Base-by-base conservation (phyloP, 345 rosid species). In the Reutealis trisperma region DNA sequence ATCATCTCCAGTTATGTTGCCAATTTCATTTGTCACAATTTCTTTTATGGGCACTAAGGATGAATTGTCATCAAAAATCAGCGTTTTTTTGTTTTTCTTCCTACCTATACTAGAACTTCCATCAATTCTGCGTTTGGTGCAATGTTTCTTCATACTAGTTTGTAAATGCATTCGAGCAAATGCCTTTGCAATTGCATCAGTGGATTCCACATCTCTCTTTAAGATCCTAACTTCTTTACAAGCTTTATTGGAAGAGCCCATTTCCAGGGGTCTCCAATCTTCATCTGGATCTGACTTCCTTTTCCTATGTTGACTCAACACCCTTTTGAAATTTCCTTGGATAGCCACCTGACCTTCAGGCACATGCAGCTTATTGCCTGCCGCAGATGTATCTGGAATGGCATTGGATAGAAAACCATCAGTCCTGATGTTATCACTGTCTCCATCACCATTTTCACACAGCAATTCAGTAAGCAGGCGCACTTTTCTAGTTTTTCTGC, bases 391-490 rank as follows among this genome's bases (percentile, higher is more conserved):
- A 71, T 80, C 82, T 25, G 82, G 79, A 72, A 75, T 60, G 55
- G 74, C 77, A 74, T 51, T 81, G 37, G 79, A 83, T 34, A 67
- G 76, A 70, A 87, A 73, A 75, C 81, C 85, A 67, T 79, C 89
- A 69, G 66, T 75, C 81, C 73, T 76, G 9, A 58, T 49, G 34
- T 60, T 70, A 72, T 76, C 76, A 25, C 25, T 63, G 73, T 73
- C 75, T 67, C 80, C 82, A 72, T 67, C 84, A 52, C 78, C 88
- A 57, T 70, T 75, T 77, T 83, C 80, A 79, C 85, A 77, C 84
- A 93, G 71, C 83, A 96, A 85, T 45, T 96, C 99, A n/a, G 91
- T 89, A 49, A 96, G 83, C 76, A 87, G 83, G 74, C 94, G 92
- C 75, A 90, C 80, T 83, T 92, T 96, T 59, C 88, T 87, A 67